Conservation (phyloP, 768 basidiomycete species). For the Phlebiopsis flavidoalba region DNA sequence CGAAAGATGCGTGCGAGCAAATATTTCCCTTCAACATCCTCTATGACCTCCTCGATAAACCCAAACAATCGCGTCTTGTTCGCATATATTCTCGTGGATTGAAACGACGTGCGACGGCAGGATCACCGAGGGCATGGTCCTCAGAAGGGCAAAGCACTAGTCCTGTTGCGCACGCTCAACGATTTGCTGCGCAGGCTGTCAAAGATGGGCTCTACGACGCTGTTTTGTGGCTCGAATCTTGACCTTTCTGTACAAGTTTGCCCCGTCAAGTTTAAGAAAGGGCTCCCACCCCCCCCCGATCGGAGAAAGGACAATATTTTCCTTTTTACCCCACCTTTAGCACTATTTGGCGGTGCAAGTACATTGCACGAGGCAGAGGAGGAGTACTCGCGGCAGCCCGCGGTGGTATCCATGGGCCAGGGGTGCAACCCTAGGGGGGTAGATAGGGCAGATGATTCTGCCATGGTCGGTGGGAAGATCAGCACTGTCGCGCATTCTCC, state of each 20-base stretch:
- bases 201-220: slow-evolving; percentile 78
- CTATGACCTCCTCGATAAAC: slow-evolving; percentile 80
- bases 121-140: slow-evolving; percentile 74
- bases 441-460: slow-evolving; percentile 26
- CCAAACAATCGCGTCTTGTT: slow-evolving; percentile 81
- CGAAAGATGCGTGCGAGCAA: slow-evolving; percentile 75
- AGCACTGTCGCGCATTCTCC: slow-evolving; percentile 23
- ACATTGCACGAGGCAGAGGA: too few relatives aligned
- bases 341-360: too few relatives aligned
- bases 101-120: slow-evolving; percentile 58
- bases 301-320: too few relatives aligned
- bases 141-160: slow-evolving; percentile 83
- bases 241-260: slow-evolving; percentile 85
- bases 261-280: too few relatives aligned
- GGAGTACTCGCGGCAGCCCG: too few relatives aligned
- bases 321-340: too few relatives aligned
- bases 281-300: too few relatives aligned
- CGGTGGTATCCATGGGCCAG: too few relatives aligned
- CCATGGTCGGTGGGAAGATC: slow-evolving; percentile 27
- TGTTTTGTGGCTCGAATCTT: slow-evolving; percentile 88
- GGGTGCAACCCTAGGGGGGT: too few relatives aligned
- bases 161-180: slow-evolving; percentile 80
- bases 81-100: slow-evolving; percentile 85
- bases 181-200: slow-evolving; percentile 83
- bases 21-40: slow-evolving; percentile 69